These are phyloP conservation scores for Arthrobotrys sphaeroides DNA, from an alignment of 2,329 filamentous ascomycete genomes.

Conservation along the genomic window DNA sequence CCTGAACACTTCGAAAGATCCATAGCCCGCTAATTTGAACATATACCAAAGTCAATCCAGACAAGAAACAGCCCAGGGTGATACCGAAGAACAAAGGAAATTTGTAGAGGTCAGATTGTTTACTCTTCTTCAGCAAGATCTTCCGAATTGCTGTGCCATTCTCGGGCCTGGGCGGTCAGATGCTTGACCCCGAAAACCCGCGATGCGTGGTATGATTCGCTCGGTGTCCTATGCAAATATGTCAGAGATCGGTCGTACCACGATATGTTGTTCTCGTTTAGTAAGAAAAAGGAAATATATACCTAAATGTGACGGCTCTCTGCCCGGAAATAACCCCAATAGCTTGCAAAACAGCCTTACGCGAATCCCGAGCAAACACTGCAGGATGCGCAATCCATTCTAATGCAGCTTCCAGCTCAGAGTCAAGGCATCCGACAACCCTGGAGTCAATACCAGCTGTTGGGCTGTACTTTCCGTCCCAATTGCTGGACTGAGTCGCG, in stretches of 20 bases:
- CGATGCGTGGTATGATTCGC: constrained; percentile 87
- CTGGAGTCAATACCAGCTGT: constrained; percentile 80
- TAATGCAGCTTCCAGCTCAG: constrained; percentile 85
- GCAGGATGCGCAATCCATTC: constrained; percentile 99
- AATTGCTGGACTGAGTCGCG: constrained; percentile 57
- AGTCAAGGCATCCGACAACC: constrained; percentile 86
- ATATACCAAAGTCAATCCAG: constrained; percentile 38
- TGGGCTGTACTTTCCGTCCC: constrained; percentile 67
- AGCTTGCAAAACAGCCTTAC: constrained; percentile 93
- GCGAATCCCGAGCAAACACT: constrained; percentile 89
- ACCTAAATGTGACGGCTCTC: constrained; percentile 83
- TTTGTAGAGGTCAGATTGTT: constrained; percentile 20
- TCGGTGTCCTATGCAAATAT: constrained; percentile 68
- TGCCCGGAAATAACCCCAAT: constrained; percentile 97
- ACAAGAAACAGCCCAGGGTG: constrained; percentile 45
- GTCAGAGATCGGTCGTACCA: not conserved
- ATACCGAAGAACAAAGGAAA: constrained; percentile 48
- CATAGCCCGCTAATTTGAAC: constrained; percentile 55
- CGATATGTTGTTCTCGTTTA: not conserved
- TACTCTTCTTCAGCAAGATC: constrained; percentile 58
- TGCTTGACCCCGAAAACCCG: constrained; percentile 82
- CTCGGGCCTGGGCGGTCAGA: constrained; percentile 82
- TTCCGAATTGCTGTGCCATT: constrained; percentile 77
- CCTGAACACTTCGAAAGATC: constrained; percentile 50
- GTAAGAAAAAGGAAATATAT: not conserved